Evolutionary conservation across 495 filamentous ascomycete species (phyloP).

Genomic region (Tetracladium setigerum): DNA sequence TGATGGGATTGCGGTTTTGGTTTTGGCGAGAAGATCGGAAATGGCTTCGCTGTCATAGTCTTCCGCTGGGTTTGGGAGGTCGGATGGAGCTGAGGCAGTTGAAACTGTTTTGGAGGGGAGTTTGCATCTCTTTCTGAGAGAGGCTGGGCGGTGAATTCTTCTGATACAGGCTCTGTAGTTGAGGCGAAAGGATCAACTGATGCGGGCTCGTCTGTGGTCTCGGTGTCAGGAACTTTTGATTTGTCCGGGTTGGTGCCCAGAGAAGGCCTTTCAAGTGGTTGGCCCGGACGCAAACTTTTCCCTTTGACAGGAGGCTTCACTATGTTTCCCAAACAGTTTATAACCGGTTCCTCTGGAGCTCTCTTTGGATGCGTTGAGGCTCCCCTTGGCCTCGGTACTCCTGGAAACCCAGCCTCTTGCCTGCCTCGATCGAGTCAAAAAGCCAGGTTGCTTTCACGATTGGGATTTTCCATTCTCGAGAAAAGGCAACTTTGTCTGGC

Average conservation of each 20-base stretch:
- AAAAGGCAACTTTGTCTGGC: slow-evolving; percentile 71
- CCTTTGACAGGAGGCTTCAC: neutral
- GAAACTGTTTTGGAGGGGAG: slow-evolving; percentile 22
- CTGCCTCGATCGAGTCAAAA: slow-evolving; percentile 62
- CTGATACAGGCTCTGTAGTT: slow-evolving; percentile 11
- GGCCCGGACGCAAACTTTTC: too few relatives aligned
- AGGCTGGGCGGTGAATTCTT: slow-evolving; percentile 13
- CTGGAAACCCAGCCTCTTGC: slow-evolving; percentile 42
- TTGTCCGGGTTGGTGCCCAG: neutral
- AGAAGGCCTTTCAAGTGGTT: too few relatives aligned
- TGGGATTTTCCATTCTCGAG: slow-evolving; percentile 63
- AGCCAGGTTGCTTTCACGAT: slow-evolving; percentile 77
- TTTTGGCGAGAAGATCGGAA: slow-evolving; percentile 7
- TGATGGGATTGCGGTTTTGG: slow-evolving; percentile 1
- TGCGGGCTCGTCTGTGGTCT: too few relatives aligned
- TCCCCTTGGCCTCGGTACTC: slow-evolving; percentile 19
- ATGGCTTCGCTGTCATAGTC: slow-evolving; percentile 19
- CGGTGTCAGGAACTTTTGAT: slow-evolving; percentile 7
- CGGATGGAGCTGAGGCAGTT: slow-evolving; percentile 18
- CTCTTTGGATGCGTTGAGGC: too few relatives aligned
- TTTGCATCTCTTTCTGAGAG: slow-evolving; percentile 18
- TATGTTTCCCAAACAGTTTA: neutral
- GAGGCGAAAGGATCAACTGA: slow-evolving; percentile 25
- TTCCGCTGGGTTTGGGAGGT: slow-evolving; percentile 15
- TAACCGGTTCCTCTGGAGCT: slow-evolving; percentile 7